These are phyloP conservation scores for Russula emetica DNA, from an alignment of 768 basidiomycete genomes.

Conservation along the genomic window DNA sequence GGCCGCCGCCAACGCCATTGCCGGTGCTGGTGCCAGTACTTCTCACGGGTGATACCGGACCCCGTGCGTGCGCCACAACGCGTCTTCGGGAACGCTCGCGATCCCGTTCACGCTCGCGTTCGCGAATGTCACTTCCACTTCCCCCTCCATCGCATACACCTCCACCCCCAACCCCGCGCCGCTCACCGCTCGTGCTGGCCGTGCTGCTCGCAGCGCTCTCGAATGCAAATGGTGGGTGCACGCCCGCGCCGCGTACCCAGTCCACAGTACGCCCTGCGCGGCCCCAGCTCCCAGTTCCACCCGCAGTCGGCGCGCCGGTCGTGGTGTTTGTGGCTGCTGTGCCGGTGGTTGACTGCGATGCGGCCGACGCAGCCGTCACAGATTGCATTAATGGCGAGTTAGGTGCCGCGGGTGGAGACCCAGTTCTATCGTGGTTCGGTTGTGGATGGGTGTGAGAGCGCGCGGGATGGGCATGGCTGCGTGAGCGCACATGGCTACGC, in stretches of 20 bases:
- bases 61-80: conserved; percentile 1
- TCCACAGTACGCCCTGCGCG: conserved; percentile 18
- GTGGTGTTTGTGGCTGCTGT: conserved; percentile 18
- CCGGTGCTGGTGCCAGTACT: not conserved
- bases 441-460: conserved; percentile 25
- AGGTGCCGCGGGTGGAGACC: conserved; percentile 7
- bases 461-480: conserved; percentile 11
- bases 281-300: conserved; percentile 21
- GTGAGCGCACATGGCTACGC: conserved; percentile 12
- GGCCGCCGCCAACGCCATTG: conserved; percentile 3
- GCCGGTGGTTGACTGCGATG: conserved; percentile 24
- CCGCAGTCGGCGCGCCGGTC: not conserved
- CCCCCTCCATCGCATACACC: not conserved
- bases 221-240: conserved; percentile 28
- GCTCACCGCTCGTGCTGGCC: conserved; percentile 11
- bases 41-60: conserved; percentile 2
- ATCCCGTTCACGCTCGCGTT: conserved; percentile 21
- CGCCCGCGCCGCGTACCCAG: conserved; percentile 26
- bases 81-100: conserved; percentile 21
- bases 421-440: not conserved
- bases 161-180: not conserved
- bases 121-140: conserved; percentile 16
- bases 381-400: conserved; percentile 15
- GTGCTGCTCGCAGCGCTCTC: conserved; percentile 25
- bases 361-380: conserved; percentile 18